Percentiles rank a stretch among this genome's conserved stretches.
These are phyloP conservation scores for Fonsecaea multimorphosa DNA, from an alignment of 2,329 filamentous ascomycete species.

Conservation along the genomic window DNA sequence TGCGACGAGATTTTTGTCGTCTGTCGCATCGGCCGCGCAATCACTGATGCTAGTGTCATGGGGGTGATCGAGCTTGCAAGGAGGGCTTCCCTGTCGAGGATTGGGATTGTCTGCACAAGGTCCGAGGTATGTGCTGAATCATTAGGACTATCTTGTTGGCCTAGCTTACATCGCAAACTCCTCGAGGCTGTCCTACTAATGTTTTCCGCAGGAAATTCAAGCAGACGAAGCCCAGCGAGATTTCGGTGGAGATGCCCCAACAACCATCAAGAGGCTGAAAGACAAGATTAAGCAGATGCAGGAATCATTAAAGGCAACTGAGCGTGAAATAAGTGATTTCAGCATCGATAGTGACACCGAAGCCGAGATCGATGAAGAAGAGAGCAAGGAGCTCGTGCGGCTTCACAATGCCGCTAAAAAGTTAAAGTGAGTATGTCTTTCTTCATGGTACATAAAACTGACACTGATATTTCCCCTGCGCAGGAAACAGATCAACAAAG, in stretches of 20 bases:
- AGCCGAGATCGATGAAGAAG: neutral
- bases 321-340: neutral
- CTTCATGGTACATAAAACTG: neutral
- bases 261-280: neutral
- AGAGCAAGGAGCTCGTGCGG: neutral
- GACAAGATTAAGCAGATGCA: neutral
- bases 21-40: constrained; percentile 14
- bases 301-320: neutral
- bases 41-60: constrained; percentile 4
- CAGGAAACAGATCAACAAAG: neutral
- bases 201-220: constrained; percentile 4
- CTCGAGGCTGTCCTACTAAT: neutral
- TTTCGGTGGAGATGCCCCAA: neutral
- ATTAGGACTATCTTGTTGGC: neutral
- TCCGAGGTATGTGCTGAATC: constrained; percentile 14
- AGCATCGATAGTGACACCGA: neutral
- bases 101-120: constrained; percentile 19
- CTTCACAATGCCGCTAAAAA: neutral
- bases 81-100: constrained; percentile 16
- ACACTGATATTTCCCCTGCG: neutral
- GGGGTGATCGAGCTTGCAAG: constrained; percentile 16
- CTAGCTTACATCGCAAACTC: neutral
- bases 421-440: constrained; percentile 6
- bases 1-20: constrained; percentile 20
- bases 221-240: constrained; percentile 13